These are phyloP conservation scores for Salpingoeca rosetta DNA, from an alignment of 78 protist species.

Conservation along the genomic window DNA sequence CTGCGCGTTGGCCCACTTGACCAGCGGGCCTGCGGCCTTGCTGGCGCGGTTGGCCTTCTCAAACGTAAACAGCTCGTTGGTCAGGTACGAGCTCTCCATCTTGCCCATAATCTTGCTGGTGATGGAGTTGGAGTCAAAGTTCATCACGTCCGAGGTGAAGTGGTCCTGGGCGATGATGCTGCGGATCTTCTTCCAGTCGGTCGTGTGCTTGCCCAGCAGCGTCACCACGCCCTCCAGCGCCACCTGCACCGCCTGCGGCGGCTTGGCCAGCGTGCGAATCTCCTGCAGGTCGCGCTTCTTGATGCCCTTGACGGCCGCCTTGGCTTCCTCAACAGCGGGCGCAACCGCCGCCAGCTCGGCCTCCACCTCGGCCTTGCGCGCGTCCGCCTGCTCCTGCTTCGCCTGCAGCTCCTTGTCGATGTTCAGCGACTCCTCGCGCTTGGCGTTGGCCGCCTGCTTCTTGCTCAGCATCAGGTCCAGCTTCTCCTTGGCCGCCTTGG, in stretches of 20 bases:
- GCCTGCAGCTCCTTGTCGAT: slow-evolving; percentile 11
- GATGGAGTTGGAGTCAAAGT: slow-evolving; percentile 63
- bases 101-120: not conserved
- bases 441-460: slow-evolving; percentile 61
- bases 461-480: slow-evolving; percentile 59
- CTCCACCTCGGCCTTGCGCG: not conserved
- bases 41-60: slow-evolving; percentile 67
- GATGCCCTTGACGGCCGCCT: slow-evolving; percentile 13
- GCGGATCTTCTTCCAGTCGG: slow-evolving; percentile 76
- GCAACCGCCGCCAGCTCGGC: slow-evolving; percentile 64
- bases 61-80: slow-evolving; percentile 42
- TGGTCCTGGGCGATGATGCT: slow-evolving; percentile 41
- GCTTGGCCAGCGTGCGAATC: slow-evolving; percentile 62
- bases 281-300: slow-evolving; percentile 69
- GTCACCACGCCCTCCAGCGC: slow-evolving; percentile 70
- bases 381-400: not conserved
- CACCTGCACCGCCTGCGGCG: slow-evolving; percentile 67
- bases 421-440: slow-evolving; percentile 42
- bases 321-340: slow-evolving; percentile 47
- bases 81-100: slow-evolving; percentile 39
- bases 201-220: slow-evolving; percentile 38
- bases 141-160: slow-evolving; percentile 58
- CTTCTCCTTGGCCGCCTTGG: slow-evolving; percentile 63
- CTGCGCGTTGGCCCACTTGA: slow-evolving; percentile 82
- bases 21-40: slow-evolving; percentile 89